These are phyloP conservation scores for Leishmania tropica DNA, from an alignment of 208 protist genomes.

Conservation along the genomic window DNA sequence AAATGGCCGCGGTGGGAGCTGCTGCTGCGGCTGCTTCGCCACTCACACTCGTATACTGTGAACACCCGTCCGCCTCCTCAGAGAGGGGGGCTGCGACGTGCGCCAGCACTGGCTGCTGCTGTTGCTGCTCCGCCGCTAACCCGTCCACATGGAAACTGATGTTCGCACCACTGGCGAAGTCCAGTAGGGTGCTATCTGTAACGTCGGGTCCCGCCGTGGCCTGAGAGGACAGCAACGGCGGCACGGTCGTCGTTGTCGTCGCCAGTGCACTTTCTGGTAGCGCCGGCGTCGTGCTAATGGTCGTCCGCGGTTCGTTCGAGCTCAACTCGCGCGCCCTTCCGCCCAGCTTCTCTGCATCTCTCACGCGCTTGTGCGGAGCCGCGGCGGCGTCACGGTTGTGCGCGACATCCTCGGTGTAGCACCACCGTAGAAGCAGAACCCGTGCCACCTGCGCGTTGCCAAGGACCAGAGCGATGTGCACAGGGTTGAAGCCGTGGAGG, in stretches of 20 bases:
- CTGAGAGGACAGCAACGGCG: neutral
- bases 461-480: slow-evolving; percentile 39
- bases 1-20: slow-evolving; percentile 12
- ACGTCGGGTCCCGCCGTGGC: neutral
- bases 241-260: neutral
- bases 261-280: neutral
- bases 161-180: neutral
- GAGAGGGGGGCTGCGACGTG: slow-evolving; percentile 15
- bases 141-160: neutral
- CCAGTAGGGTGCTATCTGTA: neutral
- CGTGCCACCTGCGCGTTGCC: slow-evolving; percentile 35
- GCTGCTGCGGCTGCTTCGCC: neutral
- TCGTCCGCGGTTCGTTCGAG: neutral
- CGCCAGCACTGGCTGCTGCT: slow-evolving; percentile 7
- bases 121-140: neutral
- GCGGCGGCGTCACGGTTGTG: neutral
- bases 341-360: neutral
- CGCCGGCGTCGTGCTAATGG: neutral
- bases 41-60: neutral
- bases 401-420: neutral
- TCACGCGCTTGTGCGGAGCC: neutral
- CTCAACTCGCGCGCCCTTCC: neutral
- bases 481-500: slow-evolving; percentile 31
- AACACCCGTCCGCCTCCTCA: slow-evolving; percentile 6
- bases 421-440: slow-evolving; percentile 20